Evolutionary conservation across 164 flowering plant genomes (phyloP).

Genomic region (Tetrastigma voinierianum): DNA sequence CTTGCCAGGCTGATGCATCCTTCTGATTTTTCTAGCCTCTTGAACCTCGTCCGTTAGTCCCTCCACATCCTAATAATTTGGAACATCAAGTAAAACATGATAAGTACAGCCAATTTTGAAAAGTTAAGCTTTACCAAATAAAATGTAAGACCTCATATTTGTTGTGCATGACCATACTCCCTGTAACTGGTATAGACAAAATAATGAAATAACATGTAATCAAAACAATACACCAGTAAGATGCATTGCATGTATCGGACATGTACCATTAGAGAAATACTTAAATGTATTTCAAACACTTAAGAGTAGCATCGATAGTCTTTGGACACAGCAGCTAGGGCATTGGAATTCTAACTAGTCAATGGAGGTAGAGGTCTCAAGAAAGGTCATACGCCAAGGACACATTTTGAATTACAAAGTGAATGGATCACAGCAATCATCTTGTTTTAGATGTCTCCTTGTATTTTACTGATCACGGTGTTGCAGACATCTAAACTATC

Average conservation of each 20-base stretch:
- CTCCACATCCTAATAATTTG: conserved; percentile 53
- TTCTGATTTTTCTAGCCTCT: conserved; percentile 88
- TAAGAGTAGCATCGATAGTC: no score
- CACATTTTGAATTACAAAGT: no score
- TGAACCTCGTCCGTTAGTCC: conserved; percentile 89
- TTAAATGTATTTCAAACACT: no score
- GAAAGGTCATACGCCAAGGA: no score
- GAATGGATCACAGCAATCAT: no score
- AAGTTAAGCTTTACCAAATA: background rate
- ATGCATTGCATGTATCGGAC: background rate
- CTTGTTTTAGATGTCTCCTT: no score
- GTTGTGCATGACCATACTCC: background rate
- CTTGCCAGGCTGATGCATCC: conserved; percentile 97
- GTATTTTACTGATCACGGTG: no score
- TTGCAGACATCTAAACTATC: no score
- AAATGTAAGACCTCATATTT: background rate
- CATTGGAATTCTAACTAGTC: no score
- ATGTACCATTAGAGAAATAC: no score
- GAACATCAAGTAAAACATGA: background rate
- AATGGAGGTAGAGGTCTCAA: no score
- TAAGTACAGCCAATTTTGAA: background rate
- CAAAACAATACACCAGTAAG: background rate
- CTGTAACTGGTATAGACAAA: background rate
- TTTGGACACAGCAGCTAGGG: no score
- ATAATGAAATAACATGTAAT: background rate